phyloP scores from a whole-genome alignment of 768 basidiomycete species.

The Mrakia blollopis region DNA sequence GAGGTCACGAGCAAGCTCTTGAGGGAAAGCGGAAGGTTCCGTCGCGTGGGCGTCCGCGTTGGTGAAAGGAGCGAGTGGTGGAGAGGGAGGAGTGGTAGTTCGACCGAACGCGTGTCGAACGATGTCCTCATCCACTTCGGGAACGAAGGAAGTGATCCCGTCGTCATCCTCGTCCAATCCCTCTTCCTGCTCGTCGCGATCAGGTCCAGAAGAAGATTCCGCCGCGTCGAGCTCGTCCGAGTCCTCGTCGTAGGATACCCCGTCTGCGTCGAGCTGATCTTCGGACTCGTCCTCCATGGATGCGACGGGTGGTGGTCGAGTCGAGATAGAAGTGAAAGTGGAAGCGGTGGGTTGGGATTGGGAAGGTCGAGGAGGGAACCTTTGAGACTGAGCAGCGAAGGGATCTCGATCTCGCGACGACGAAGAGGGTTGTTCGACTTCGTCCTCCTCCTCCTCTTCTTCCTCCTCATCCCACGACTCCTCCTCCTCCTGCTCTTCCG shows the following conservation, averaged over 20 bases:
- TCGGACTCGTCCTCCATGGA: background rate
- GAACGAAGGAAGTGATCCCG: background rate
- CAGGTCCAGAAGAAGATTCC: background rate
- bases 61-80: background rate
- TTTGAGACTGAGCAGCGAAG: background rate
- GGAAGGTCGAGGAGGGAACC: background rate
- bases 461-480: conserved; percentile 1
- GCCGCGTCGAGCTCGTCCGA: background rate
- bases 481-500: background rate
- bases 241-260: background rate
- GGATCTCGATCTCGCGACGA: conserved; percentile 1
- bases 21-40: too few relatives aligned
- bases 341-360: too few relatives aligned
- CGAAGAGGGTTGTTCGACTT: background rate
- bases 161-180: background rate
- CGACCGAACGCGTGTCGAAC: background rate
- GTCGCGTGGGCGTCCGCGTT: background rate
- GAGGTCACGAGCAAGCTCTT: background rate
- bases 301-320: background rate
- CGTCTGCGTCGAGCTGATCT: conserved; percentile 20
- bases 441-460: background rate
- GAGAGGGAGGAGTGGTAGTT: background rate
- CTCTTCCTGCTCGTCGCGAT: conserved; percentile 14
- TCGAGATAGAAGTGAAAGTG: background rate
- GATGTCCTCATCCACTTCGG: background rate